Evolutionary conservation across 192 early-diverging fungal genomes (phyloP), one percentile per base, ranked within the genome.

Genomic region (Dissophora globulifera): DNA sequence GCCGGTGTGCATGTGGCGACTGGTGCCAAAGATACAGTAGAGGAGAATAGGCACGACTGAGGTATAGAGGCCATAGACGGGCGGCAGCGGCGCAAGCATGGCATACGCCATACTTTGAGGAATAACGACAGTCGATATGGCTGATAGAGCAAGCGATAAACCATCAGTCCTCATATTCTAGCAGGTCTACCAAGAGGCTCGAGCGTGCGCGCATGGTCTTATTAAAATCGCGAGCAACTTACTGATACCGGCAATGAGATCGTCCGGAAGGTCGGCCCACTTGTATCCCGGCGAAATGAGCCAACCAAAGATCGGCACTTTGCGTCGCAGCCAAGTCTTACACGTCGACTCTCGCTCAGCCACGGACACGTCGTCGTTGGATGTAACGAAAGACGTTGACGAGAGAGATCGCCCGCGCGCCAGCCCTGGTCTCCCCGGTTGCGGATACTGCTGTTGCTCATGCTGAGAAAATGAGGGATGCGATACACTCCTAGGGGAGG

Each of bases 31-130:
- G 50, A 80, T 38, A 43, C 64, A 67, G 49, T 80, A 80, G 6
- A 80, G 62, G 20, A 80, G 50, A 22, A 74, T 75, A 15, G 79
- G 74, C 7, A 64, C 66, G 8, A 80, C 64, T 0, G 79, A 76
- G 12, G 80, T 79, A 23, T 82, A 82, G 23, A 82, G 65, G n/a
- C 80, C 80, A 46, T 80, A 80, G 12, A 79, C 80, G 23, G 80
- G 79, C 16, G 80, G 80, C 42, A 82, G 49, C 4, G 66, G 62
- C 19, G 80, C 80, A n/a, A 82, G 54, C 70, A 70, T 79, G 9
- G 80, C 80, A 66, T 82, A 82, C 19, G 80, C 80, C 80, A 80
- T 80, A 52, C 79, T 78, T 33, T 80, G 79, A 45, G 79, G 79
- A 33, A 80, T 78, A 30, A 80, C 79, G 20, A 80, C 67, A 42